Evolutionary conservation across 495 filamentous ascomycete genomes (phyloP), one percentile per base, ranked within the genome.

Genomic region (Annulohypoxylon bovei): DNA sequence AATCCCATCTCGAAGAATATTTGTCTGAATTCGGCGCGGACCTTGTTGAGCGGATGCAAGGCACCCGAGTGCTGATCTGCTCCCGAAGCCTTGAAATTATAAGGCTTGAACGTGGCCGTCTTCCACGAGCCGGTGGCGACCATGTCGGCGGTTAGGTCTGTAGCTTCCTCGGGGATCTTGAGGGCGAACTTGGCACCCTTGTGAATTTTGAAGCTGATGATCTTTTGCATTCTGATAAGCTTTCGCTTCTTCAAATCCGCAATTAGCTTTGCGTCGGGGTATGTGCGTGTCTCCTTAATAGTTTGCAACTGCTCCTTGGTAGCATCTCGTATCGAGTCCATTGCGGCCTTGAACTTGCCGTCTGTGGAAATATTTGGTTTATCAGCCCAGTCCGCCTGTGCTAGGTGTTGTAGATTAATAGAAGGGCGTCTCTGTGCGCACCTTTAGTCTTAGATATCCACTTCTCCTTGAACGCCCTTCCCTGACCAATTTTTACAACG

Each of bases 1-100:
- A 94, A 94, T 33, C 91, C 91, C 85, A 91, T 91, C 73, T 96
- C 93, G 80, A 99, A 99, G 89, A 98, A 98, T 78, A 98, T 97
- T 75, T 93, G 91, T 47, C 95, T 87, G 86, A 98, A 96, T 80
- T 98, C 95, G 64, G 90, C 85, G 50, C 94, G 90, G 65, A 98
- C 94, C 82, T 98, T 98, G 80, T 92, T 98, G 71, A 98, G 83
- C 1, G 95, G 95, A 81, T 98, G 95, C 65, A 99, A 82, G 22
- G 95, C 92, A 50, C 95, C 95, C n/a, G 91, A 84, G 25, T 88
- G 83, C 58, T 93, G 90, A 37, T 87, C 83, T 6, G 92, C 90
- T 63, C 95, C 95, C 66, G 94, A 87, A 16, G 95, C 91, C 65
- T 93, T 93, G 86, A 98, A 98, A 83, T 98, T 99, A 84, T 98